phyloP scores from a whole-genome alignment of 306 rosid species.

The Hylodesmum podocarpum region DNA sequence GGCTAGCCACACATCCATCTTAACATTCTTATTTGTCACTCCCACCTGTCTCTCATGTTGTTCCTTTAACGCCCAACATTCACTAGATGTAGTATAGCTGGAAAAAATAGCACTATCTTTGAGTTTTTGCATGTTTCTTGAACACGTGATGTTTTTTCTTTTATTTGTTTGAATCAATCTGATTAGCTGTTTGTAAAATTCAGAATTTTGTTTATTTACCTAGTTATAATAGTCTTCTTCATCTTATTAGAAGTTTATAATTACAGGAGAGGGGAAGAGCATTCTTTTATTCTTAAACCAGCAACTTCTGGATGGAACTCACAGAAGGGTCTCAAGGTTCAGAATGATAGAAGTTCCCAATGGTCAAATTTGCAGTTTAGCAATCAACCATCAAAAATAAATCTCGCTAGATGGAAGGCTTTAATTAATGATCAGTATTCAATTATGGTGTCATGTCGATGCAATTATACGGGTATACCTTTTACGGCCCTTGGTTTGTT shows the following conservation, averaged over 20 bases:
- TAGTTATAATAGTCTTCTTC: slow-evolving; percentile 21
- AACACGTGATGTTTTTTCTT: slow-evolving; percentile 1
- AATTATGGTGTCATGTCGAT: slow-evolving; percentile 88
- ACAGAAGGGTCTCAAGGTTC: slow-evolving; percentile 57
- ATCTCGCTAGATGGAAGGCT: slow-evolving; percentile 45
- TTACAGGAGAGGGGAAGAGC: slow-evolving; percentile 94
- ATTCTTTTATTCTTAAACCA: slow-evolving; percentile 90
- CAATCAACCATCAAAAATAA: slow-evolving; percentile 51
- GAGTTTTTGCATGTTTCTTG: background rate
- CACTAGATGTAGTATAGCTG: too few species aligned
- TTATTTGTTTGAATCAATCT: slow-evolving; percentile 4
- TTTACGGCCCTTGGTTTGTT: slow-evolving; percentile 4
- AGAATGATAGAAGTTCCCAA: slow-evolving; percentile 53
- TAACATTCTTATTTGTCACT: too few species aligned
- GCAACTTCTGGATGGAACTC: slow-evolving; percentile 58
- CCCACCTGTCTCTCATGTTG: too few species aligned
- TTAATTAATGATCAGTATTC: slow-evolving; percentile 71
- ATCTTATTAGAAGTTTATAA: slow-evolving; percentile 34
- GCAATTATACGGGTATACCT: slow-evolving; percentile 78
- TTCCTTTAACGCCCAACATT: too few species aligned
- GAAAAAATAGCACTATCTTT: too few species aligned
- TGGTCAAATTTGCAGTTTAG: slow-evolving; percentile 46
- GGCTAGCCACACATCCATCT: too few species aligned
- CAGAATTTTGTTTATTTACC: background rate
- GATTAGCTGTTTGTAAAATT: slow-evolving; percentile 2